Base-by-base conservation (phyloP, 75 land plant genomes). In the Azolla pinnata region DNA sequence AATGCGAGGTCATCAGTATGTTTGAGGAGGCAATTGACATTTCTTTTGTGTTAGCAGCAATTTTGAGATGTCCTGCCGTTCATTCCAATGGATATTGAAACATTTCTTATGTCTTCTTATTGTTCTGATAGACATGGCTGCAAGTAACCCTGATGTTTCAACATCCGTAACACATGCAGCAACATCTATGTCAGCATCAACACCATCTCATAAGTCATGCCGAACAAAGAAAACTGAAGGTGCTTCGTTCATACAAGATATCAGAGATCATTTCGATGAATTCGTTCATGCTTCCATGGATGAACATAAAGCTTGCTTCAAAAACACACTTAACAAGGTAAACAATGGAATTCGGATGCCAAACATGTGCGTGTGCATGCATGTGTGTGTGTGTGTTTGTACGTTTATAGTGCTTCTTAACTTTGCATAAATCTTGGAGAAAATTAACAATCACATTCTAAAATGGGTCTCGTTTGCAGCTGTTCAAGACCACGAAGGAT, bases 251-350 rank as follows among this genome's bases (percentile, higher is more conserved):
- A 29, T 86, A 28, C 75, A 62, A 21, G 92, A 87, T 72, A 16
- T 91, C 19, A 75, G 56, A 68, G 79, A 77, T 70, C 97, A 91
- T 59, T 69, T 87, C 49, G 92, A 91, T 74, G 97, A 91, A 65
- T 91, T 91, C 62, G 55, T 91, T 50, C 61, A 91, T 69, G 91
- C 97, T 26, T 91, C 97, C 7, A 81, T 79, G 78, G 97, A 91
- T 53, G 97, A 91, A 62, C 97, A 91, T 74, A 84, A 77, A 59
- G 48, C 83, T 38, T 91, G 97, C 62, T 82, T 91, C 42, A 59
- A 70, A 63, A 91, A 91, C 56, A 91, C 97, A 7, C 76, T 91
- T 9, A 33, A 79, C 34, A 91, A 91, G 97, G 91, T 91, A 17
- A 20, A 29, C 35, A 5, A 1, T 29, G 23, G 44, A 0, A 44